Evolutionary conservation across 306 rosid genomes (phyloP), one percentile per base, ranked within the genome.

Genomic region (Inga leiocalycina): DNA sequence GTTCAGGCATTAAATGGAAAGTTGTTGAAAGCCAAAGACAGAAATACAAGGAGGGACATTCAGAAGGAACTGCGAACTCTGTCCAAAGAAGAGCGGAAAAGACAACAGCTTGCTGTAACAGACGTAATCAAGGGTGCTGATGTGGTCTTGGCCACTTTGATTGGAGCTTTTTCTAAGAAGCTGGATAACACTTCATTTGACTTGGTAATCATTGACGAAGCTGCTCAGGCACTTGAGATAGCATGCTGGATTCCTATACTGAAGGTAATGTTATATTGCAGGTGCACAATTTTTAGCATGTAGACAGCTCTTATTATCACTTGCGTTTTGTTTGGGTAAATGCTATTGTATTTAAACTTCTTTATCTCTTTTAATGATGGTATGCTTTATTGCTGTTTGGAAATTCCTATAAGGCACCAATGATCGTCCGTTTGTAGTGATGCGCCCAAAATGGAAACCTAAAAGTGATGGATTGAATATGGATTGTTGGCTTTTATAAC

Each of bases 161-260:
- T 91, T 71, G 99, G 99, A 77, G 93, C 97, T 66, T 88, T 41
- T 59, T 75, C 99, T 79, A 94, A 76, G 89, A 96, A 96, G 83
- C 92, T 96, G 69, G 89, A 88, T 32, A 87, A 52, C 82, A 90
- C 90, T 79, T 91, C 99, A 83, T 96, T 93, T 88, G 98, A 96
- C 87, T 87, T 96, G 90, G 97, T 96, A 43, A 96, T 96, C 62
- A 96, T 96, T 81, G 98, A 93, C 71, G 99, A 96, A 91, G 98
- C 99, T 85, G 99, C 99, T 81, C 98, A 92, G 91, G 99, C 99
- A 67, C 99, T 96, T 84, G 99, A 96, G 90, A 88, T 96, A 65
- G 95, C 97, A 74, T 96, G 99, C 85, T 94, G 98, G 99, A 90
- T 96, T 79, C 94, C 98, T 66, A 75, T 94, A 45, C 88, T 96